A percentile compares a stretch with the other conserved stretches of the same genome.
phyloP scores from a whole-genome alignment of 768 basidiomycete species.

The Agrocybe chaxingu region DNA sequence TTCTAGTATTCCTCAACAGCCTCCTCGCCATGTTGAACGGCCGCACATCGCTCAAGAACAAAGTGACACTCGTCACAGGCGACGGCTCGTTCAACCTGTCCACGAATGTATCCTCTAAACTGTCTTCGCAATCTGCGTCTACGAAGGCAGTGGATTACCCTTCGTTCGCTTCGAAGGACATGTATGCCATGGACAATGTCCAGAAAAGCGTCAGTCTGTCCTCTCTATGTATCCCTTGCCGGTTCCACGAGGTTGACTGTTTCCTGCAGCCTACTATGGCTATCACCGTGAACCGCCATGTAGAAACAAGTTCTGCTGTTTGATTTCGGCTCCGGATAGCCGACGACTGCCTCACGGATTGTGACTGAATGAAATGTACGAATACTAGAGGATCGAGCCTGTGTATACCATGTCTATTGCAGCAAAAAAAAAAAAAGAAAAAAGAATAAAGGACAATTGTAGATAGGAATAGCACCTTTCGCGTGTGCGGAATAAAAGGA shows the following conservation, averaged over 20 bases:
- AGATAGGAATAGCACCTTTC: too few species aligned
- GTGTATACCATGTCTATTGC: too few species aligned
- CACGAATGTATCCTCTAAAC: too few species aligned
- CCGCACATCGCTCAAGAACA: conserved; percentile 19
- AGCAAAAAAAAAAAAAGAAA: too few species aligned
- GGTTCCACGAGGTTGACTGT: background rate
- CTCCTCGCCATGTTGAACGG: conserved; percentile 29
- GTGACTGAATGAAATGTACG: too few species aligned
- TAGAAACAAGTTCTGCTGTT: conserved; percentile 4
- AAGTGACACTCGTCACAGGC: conserved; percentile 10
- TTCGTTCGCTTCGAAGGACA: background rate
- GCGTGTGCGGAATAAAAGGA: too few species aligned
- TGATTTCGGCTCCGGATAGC: background rate
- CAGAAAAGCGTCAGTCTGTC: background rate
- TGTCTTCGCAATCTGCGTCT: conserved; percentile 1
- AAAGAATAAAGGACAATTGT: too few species aligned
- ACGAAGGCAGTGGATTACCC: conserved; percentile 9
- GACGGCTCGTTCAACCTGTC: conserved; percentile 5
- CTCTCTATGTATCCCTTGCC: background rate
- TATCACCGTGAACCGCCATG: conserved; percentile 7
- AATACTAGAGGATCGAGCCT: too few species aligned
- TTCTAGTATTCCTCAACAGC: conserved; percentile 29
- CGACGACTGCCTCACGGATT: background rate
- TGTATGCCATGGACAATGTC: background rate
- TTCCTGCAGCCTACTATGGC: conserved; percentile 1